Base-by-base conservation (phyloP, 1,284 basidiomycete genomes). In the Trametes polyzona region DNA sequence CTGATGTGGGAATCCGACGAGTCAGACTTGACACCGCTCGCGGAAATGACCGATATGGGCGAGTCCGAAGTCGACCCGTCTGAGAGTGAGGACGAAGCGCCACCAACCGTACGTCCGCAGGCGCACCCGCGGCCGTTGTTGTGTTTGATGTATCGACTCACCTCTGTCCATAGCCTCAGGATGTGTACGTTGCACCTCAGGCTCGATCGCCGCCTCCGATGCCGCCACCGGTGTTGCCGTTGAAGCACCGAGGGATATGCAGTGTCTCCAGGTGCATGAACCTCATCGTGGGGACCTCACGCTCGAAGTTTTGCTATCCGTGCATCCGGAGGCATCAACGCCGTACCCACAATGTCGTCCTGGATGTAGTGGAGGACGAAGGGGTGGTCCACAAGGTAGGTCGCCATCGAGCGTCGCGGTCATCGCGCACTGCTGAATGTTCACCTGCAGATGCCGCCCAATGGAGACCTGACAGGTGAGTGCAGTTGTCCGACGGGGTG, bases 241-340 rank as follows among this genome's bases (percentile, higher is more conserved):
- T 7, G 23, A 59, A 63, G 29, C 61, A 57, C 14, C 55, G 55
- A 4, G 37, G 52, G 21, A 54, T 58, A 23, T 69, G 67, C 52
- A 33, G 46, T 14, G 55, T 57, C 14, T 24, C 36, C 3, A 19
- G 39, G 10, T 67, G 66, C 39, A 52, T 55, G 43, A 65, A 63
- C 47, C 21, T 66, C 12, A 53, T 67, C 24, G 9, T 37, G 1
- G 55, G 49, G 17, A 55, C 36, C n/a, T 52, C 61, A 33, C 47
- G 44, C 27, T 70, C 69, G 68, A 72, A 74, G 52, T 65, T 66
- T 3, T 78, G 75, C 59, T 62, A 70, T 9, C 40, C 65, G 27
- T 78, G 76, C 59, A 58, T 65, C 10, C 64, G 71, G 50, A 68
- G 47, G 36, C 50, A 39, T 36, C 57, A 43, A 47, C 40, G 42